Conservation (phyloP, 176 grass and related monocot genomes). For the Ananas comosus region DNA sequence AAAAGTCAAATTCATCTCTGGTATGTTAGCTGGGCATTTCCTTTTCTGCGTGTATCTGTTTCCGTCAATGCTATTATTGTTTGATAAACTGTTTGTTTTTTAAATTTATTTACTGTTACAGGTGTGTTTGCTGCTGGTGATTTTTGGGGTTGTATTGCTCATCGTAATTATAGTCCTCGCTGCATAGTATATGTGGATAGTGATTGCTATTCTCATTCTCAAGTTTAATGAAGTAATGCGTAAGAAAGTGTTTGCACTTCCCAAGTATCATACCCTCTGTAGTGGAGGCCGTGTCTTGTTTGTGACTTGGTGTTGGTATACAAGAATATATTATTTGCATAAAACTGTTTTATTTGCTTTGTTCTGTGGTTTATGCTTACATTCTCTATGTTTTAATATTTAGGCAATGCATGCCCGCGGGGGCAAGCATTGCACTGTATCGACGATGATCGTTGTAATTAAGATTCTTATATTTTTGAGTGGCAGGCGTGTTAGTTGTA, state of each 20-base stretch:
- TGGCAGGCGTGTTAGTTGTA: too few relatives aligned
- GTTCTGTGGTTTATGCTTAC: neutral
- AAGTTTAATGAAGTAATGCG: neutral
- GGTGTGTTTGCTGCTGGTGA: conserved; percentile 47
- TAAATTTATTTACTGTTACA: conserved; percentile 19
- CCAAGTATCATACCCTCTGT: neutral
- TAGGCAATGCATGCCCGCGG: neutral
- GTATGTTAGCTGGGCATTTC: conserved; percentile 24
- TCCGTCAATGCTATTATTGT: neutral
- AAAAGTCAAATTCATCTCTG: conserved; percentile 49
- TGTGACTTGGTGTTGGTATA: neutral
- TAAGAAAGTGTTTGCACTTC: neutral
- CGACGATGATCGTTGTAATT: too few relatives aligned
- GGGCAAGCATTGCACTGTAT: neutral
- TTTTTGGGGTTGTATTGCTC: conserved; percentile 35
- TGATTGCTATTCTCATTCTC: conserved; percentile 4
- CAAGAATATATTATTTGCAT: neutral
- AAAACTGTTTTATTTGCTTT: neutral
- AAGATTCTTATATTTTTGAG: too few relatives aligned
- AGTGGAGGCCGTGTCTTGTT: neutral
- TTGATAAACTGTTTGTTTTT: neutral
- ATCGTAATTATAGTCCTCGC: conserved; percentile 58
- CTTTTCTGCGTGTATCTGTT: neutral
- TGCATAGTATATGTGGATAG: conserved; percentile 34
- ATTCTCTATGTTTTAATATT: neutral